Base-by-base conservation (phyloP, 2,329 filamentous ascomycete genomes). In the Stachybotrys chlorohalonatus region DNA sequence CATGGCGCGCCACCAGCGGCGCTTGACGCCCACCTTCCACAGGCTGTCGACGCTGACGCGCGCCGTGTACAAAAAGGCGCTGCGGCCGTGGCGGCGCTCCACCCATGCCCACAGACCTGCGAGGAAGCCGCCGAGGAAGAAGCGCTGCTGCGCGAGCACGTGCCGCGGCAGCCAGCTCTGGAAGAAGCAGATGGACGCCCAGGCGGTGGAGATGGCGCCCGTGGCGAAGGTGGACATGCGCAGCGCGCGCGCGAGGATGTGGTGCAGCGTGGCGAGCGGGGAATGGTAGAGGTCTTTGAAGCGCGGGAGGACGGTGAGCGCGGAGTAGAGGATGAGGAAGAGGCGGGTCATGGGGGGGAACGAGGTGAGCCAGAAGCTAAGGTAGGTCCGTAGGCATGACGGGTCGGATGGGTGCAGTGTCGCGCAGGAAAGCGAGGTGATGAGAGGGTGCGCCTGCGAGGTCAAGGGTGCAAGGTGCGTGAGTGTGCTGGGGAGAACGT, bases 21-120 rank as follows among this genome's bases (percentile, higher is more conserved):
- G 78, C 83, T 97, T 97, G 54, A 88, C 83, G n/a, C 92, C 91
- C 0, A 95, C 90, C 75, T 95, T 95, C 90, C 91, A 97, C 49
- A 91, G 70, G 45, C 84, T 89, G 67, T 95, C 89, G 32, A 96
- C 76, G 56, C 87, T 90, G n/a, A 86, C 74, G 2, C 92, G 80
- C 32, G 88, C 83, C 59, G 83, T 85, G 70, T 94, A 94, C 57
- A 96, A 63, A 70, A 95, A 95, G 54, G 89, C 81, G 1, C 79
- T 77, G 15, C 88, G 75, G 47, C 86, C 82, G 57, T 79, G 74
- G 52, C 76, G 75, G 49, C 85, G 77, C 66, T 91, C 87, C 2
- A 96, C 72, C 68, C 89, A 89, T 0, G 89, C 89, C 85, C 92
- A 96, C 31, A 94, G 70, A 0, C 94, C 94, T 1, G 88, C 90